phyloP scores from a whole-genome alignment of 495 filamentous ascomycete species.

The Aspergillus mulundensis region DNA sequence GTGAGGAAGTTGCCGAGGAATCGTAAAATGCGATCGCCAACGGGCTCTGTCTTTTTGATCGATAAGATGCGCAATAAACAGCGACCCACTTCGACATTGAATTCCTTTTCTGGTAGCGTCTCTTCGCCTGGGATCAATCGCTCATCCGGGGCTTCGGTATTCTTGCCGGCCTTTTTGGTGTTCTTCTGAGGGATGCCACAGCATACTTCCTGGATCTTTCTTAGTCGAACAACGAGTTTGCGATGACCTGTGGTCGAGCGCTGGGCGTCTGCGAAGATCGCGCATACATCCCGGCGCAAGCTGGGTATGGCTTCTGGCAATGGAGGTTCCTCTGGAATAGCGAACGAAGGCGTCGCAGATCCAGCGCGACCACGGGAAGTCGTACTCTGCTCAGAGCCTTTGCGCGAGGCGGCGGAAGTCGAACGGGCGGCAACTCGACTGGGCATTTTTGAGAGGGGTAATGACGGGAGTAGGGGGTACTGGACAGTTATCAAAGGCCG shows the following conservation, averaged over 20 bases:
- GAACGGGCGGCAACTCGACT: constrained; percentile 56
- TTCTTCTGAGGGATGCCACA: constrained; percentile 65
- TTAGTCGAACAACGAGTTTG: constrained; percentile 78
- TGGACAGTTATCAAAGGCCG: constrained; percentile 15
- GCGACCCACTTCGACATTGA: constrained; percentile 77
- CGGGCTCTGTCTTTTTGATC: constrained; percentile 88
- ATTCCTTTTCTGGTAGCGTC: constrained; percentile 75
- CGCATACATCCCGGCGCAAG: constrained; percentile 70
- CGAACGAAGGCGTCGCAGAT: constrained; percentile 56
- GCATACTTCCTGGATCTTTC: constrained; percentile 85
- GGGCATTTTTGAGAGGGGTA: constrained; percentile 50
- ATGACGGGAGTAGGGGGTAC: constrained; percentile 10
- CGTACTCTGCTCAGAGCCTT: constrained; percentile 52
- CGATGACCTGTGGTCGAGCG: constrained; percentile 81
- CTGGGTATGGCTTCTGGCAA: constrained; percentile 51
- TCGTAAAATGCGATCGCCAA: constrained; percentile 77
- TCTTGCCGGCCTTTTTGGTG: constrained; percentile 40
- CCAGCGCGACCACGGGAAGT: constrained; percentile 59
- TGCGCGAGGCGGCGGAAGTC: constrained; percentile 52
- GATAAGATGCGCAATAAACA: constrained; percentile 77
- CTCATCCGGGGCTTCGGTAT: constrained; percentile 30
- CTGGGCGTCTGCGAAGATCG: constrained; percentile 84
- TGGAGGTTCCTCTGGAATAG: constrained; percentile 67
- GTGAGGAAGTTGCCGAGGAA: constrained; percentile 83
- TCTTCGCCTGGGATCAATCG: constrained; percentile 42